phyloP scores from a whole-genome alignment of 2,329 filamentous ascomycete genomes.

The Pseudogymnoascus sp. region DNA sequence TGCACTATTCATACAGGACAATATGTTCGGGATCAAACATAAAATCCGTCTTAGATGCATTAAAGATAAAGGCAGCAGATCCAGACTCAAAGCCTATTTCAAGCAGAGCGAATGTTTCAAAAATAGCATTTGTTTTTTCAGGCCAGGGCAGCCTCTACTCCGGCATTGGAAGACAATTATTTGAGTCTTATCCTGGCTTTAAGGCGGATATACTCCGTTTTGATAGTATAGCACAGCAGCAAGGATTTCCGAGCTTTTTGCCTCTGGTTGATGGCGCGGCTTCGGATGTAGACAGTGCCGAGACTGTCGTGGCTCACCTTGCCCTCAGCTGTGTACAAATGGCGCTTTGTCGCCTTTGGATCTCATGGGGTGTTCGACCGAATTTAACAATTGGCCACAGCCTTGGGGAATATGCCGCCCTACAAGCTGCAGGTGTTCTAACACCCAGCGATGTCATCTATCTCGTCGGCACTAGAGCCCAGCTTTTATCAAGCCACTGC shows the following conservation, averaged over 20 bases:
- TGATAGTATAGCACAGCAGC: not conserved
- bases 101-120: not conserved
- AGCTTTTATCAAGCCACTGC: constrained; percentile 56
- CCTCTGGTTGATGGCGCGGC: constrained; percentile 36
- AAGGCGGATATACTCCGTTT: not conserved
- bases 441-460: constrained; percentile 63
- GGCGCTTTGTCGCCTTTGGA: constrained; percentile 46
- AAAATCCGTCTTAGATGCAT: not conserved
- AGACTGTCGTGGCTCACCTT: constrained; percentile 43
- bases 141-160: constrained; percentile 32
- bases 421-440: constrained; percentile 61
- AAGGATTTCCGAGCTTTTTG: constrained; percentile 9
- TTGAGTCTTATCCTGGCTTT: constrained; percentile 29
- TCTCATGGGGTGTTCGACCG: constrained; percentile 44
- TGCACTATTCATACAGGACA: constrained; percentile 49
- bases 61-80: constrained; percentile 29
- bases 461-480: constrained; percentile 59
- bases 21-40: constrained; percentile 36
- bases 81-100: constrained; percentile 35
- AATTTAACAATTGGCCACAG: constrained; percentile 51
- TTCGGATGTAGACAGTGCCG: constrained; percentile 33
- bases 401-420: constrained; percentile 64
- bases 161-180: not conserved
- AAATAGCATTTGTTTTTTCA: constrained; percentile 23
- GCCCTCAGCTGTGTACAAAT: constrained; percentile 44